Conservation (phyloP, 1,139 yeast species). For the Trichomonascaceae sp. region DNA sequence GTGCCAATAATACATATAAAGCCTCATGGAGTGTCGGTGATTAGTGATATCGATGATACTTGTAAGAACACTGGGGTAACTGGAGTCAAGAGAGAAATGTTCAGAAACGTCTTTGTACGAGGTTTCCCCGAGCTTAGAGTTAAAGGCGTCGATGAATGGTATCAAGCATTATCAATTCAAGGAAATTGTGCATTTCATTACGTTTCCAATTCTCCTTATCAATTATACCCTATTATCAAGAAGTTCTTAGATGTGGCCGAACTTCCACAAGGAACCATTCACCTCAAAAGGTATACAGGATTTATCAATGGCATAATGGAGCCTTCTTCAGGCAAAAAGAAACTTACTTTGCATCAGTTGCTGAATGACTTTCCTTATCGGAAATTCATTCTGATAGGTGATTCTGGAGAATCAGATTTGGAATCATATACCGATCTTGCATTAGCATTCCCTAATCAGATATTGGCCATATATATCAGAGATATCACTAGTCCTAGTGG, state of each 20-base stretch:
- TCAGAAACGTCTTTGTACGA: constrained; percentile 67
- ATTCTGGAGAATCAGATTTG: constrained; percentile 90
- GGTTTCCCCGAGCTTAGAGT: constrained; percentile 62
- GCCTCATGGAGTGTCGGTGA: constrained; percentile 58
- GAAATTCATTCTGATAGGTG: constrained; percentile 81
- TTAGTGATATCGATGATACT: constrained; percentile 94
- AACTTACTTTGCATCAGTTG: constrained; percentile 56
- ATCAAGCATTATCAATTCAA: constrained; percentile 34
- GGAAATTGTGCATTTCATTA: constrained; percentile 64
- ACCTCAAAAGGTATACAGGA: constrained; percentile 80
- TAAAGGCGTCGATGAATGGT: constrained; percentile 73
- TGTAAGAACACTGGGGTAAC: constrained; percentile 84
- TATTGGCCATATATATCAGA: constrained; percentile 73
- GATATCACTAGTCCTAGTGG: constrained; percentile 51
- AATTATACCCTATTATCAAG: constrained; percentile 59
- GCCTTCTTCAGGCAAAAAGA: constrained; percentile 78
- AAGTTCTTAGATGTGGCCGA: constrained; percentile 51
- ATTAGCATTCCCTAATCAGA: constrained; percentile 49
- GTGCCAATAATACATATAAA: constrained; percentile 18
- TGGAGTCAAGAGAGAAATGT: constrained; percentile 76
- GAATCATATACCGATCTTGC: constrained; percentile 85
- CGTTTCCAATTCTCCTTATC: constrained; percentile 96
- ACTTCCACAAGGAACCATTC: constrained; percentile 73
- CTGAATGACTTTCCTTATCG: constrained; percentile 69
- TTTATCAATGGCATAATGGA: constrained; percentile 77